Evolutionary conservation across 1,139 yeast genomes (phyloP).

Genomic region (Candida labiduridarum): DNA sequence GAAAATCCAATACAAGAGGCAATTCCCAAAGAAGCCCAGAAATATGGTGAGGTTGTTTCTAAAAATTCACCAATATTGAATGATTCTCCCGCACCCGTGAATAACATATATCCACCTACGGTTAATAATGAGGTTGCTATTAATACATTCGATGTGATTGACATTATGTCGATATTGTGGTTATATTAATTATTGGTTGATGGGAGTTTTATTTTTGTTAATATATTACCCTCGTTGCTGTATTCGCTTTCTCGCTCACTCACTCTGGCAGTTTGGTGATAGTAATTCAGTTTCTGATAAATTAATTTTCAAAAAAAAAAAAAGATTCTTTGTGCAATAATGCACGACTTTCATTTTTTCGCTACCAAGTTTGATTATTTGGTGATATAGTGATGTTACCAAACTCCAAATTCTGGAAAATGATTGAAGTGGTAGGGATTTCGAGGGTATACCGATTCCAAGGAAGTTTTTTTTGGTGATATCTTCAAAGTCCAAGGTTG

Average conservation of each 20-base stretch:
- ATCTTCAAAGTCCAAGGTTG: no score
- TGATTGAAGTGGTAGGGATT: no score
- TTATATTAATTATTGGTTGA: neutral
- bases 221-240: neutral
- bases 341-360: neutral
- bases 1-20: conserved; percentile 92
- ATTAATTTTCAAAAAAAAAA: conserved; percentile 1
- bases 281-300: neutral
- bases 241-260: no score
- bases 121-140: conserved; percentile 33
- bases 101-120: conserved; percentile 69
- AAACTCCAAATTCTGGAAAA: no score
- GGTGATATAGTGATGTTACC: no score
- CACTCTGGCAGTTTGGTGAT: neutral
- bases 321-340: neutral
- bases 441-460: no score
- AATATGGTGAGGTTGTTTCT: conserved; percentile 85
- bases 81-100: conserved; percentile 88
- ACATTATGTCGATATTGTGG: conserved; percentile 7
- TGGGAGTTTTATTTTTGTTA: no score
- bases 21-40: conserved; percentile 96
- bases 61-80: conserved; percentile 91
- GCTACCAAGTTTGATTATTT: neutral
- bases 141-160: conserved; percentile 20
- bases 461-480: no score